Evolutionary conservation across 352 stramenopile genomes (phyloP).

Genomic region (Globisporangium cederbergense): DNA sequence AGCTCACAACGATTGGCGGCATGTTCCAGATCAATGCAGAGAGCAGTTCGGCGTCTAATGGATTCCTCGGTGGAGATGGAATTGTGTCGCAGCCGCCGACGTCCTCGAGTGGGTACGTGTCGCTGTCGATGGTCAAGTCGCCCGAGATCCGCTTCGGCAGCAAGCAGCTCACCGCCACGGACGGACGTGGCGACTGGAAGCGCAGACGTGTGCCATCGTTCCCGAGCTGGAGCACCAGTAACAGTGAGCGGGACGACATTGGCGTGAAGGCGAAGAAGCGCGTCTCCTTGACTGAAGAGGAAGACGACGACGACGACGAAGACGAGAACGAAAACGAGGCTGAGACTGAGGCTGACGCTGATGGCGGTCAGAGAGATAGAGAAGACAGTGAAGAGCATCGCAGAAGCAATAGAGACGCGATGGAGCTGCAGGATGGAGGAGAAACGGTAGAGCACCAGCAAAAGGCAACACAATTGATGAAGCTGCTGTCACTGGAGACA

Average conservation of each 20-base stretch:
- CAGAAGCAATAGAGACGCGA: constrained; percentile 39
- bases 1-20: constrained; percentile 36
- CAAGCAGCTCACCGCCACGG: constrained; percentile 26
- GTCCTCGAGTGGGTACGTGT: constrained; percentile 63
- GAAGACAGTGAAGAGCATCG: not conserved
- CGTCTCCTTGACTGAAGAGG: constrained; percentile 19
- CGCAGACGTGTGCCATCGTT: constrained; percentile 46
- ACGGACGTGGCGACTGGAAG: constrained; percentile 58
- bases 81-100: constrained; percentile 17
- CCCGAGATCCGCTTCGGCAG: constrained; percentile 71
- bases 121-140: constrained; percentile 67
- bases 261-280: constrained; percentile 18
- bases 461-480: constrained; percentile 41
- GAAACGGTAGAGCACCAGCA: constrained; percentile 15
- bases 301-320: constrained; percentile 25
- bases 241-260: constrained; percentile 17
- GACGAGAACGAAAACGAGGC: constrained; percentile 19
- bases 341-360: constrained; percentile 3
- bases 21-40: constrained; percentile 25
- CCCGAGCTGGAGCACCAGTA: constrained; percentile 24
- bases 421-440: not conserved
- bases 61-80: constrained; percentile 16
- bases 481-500: constrained; percentile 47
- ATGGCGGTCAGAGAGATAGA: constrained; percentile 16
- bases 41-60: constrained; percentile 20